Evolutionary conservation across 2,329 filamentous ascomycete genomes (phyloP).

Genomic region (Mycosphaerella sp.): DNA sequence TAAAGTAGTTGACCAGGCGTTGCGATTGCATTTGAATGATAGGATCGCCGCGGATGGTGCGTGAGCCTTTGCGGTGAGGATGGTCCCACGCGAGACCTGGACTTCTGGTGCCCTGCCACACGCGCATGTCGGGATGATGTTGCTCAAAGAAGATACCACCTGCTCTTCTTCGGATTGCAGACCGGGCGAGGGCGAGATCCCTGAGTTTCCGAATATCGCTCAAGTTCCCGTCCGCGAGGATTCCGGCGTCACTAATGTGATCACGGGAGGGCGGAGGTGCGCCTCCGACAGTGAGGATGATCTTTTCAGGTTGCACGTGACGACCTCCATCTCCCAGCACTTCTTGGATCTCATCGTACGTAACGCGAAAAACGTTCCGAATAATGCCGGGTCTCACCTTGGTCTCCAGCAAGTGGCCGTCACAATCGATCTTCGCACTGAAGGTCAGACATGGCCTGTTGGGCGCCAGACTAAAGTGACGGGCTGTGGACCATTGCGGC

Average conservation of each 20-base stretch:
- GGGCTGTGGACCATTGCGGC: conserved; percentile 44
- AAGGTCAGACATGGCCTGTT: conserved; percentile 55
- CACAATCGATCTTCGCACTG: conserved; percentile 48
- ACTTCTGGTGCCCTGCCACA: conserved; percentile 32
- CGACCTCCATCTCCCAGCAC: conserved; percentile 15
- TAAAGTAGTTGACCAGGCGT: conserved; percentile 33
- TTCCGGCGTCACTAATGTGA: conserved; percentile 16
- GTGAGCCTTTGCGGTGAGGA: conserved; percentile 35
- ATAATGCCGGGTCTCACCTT: conserved; percentile 49
- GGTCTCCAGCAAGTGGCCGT: conserved; percentile 49
- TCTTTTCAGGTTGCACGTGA: conserved; percentile 1
- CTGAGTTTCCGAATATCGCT: conserved; percentile 35
- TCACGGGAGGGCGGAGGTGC: conserved; percentile 19
- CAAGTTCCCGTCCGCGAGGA: conserved; percentile 24
- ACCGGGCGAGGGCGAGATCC: conserved; percentile 32
- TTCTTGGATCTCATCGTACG: conserved; percentile 36
- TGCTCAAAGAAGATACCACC: conserved; percentile 36
- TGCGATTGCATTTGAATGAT: conserved; percentile 36
- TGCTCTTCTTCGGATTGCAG: conserved; percentile 30
- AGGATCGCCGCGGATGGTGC: conserved; percentile 40
- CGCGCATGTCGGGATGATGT: conserved; percentile 28
- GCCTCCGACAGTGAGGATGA: conserved; percentile 33
- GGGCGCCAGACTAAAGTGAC: conserved; percentile 48
- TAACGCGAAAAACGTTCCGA: conserved; percentile 50
- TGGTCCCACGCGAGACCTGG: conserved; percentile 38